Base-by-base conservation (phyloP, 2,329 filamentous ascomycete species). In the Stagonosporopsis cucurbitacearum region DNA sequence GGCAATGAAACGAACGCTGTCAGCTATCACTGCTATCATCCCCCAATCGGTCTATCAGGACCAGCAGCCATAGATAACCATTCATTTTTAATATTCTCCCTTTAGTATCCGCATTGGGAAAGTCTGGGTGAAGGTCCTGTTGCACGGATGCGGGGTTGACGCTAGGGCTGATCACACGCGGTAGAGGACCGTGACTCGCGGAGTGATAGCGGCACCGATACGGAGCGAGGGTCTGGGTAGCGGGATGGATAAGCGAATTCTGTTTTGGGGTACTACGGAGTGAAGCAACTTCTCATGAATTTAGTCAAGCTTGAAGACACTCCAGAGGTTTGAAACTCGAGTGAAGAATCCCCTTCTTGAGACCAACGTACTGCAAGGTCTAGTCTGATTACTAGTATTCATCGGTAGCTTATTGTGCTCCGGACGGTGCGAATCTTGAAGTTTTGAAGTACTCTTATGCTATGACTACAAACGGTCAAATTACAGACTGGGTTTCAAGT, bases 131-230 rank as follows among this genome's bases (percentile, higher is more conserved):
- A 8, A 12, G n/a, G 12, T 2, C 8, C 12, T 23, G 13, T 44
- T 39, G 37, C 17, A 12, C 15, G 41, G 28, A 35, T 28, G 41
- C 41, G 41, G 50, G 42, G 41, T 46, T 41, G 19, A 25, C 33
- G 41, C 50, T 46, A 41, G 20, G 20, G 25, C 41, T 51, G 47
- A 44, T 44, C 32, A 39, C 23, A 44, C 49, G 32, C 41, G 13
- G 32, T 40, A 35, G 23, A 12, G 23, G 39, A 28, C 30, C 22
- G 26, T 30, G n/a, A 35, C 17, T 26, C 28, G 20, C 11, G 39
- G n/a, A 9, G 6, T 35, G 37, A 39, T 19, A 30, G 40, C 19
- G 40, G 32, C 40, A 2, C 23, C 23, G 32, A 44, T 44, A 17
- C 7, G 20, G 23, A 2, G 19, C 22, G 20, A n/a, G 32, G 9